Evolutionary conservation across 257 asterid genomes (phyloP), one percentile per base, ranked within the genome.

Genomic region (Fraxinus quadrangulata): DNA sequence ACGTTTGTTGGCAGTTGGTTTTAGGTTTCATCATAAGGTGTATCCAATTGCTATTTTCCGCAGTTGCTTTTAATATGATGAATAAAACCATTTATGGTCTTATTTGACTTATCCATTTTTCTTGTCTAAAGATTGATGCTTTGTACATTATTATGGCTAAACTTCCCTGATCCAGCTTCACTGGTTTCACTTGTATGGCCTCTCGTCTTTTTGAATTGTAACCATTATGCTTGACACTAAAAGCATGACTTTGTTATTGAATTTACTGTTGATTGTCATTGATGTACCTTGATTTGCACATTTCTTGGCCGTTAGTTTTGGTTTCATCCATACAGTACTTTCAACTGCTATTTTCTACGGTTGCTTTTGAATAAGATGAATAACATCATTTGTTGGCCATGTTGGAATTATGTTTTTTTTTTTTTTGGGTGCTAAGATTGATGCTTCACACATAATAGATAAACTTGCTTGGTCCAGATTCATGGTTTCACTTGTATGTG

Each of bases 31-130:
- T 16, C 10, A 39, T 79, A 31, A 75, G 71, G 34, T 71, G 56
- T 47, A 66, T 77, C 73, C 70, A 37, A 67, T 67, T 67, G 74
- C 67, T 28, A 16, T 78, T 37, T 59, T 71, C 77, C 6, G 45
- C 39, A 66, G 74, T 40, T 71, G 40, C 74, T 75, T 81, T 71
- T 47, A 31, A 45, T 74, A 47, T 66, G 70, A 68, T 71, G 51
- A 85, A 80, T 87, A 83, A 82, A 70, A 61, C 72, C 79, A 70
- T 75, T 54, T 45, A 56, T 24, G 23, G 28, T 37, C 73, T 40
- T 24, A 66, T 14, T 63, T 70, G 71, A 49, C 67, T 40, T 71
- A 45, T 73, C 74, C 66, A 61, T 67, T 24, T 42, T 70, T 78
- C 31, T 37, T 34, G 34, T 47, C 28, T 19, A 1, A 56, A 40